Percentiles rank a stretch among this genome's conserved stretches.
phyloP scores from a whole-genome alignment of 148 eudicot genomes.

The Talinum fruticosum region DNA sequence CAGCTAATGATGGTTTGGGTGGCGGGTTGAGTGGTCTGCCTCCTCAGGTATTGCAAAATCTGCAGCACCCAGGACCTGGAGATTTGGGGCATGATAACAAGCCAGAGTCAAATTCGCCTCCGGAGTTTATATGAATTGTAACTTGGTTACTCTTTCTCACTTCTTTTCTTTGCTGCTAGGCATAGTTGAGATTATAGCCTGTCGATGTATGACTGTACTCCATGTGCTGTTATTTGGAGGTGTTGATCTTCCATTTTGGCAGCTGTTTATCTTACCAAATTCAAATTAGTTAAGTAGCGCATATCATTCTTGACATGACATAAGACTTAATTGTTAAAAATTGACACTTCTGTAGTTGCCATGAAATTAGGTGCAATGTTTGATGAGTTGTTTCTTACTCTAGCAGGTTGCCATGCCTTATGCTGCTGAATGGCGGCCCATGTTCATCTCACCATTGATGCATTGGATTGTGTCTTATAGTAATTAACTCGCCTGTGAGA shows the following conservation, averaged over 20 bases:
- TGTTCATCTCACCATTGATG: neutral
- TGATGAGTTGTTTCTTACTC: neutral
- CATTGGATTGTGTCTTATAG: neutral
- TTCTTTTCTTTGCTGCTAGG: constrained; percentile 14
- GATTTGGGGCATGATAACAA: constrained; percentile 63
- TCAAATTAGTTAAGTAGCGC: neutral
- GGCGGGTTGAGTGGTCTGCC: constrained; percentile 58
- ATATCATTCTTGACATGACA: neutral
- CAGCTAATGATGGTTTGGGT: constrained; percentile 60
- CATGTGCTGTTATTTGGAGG: neutral
- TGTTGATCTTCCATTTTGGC: neutral
- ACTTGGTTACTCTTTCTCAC: neutral
- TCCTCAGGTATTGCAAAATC: constrained; percentile 61
- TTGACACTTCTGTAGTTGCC: neutral
- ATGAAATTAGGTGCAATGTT: neutral
- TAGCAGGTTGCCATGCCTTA: neutral
- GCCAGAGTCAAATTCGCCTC: constrained; percentile 57
- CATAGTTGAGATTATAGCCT: constrained; percentile 9
- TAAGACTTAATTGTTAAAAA: neutral
- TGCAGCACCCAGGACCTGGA: constrained; percentile 69
- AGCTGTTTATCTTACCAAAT: neutral
- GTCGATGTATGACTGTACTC: constrained; percentile 14
- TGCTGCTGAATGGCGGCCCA: neutral
- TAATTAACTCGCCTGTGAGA: neutral
- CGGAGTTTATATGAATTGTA: constrained; percentile 65